A percentile compares a stretch with the other conserved stretches of the same genome.
Evolutionary conservation across 106 monocot genomes (phyloP).

Genomic region (Iris macrosiphon): DNA sequence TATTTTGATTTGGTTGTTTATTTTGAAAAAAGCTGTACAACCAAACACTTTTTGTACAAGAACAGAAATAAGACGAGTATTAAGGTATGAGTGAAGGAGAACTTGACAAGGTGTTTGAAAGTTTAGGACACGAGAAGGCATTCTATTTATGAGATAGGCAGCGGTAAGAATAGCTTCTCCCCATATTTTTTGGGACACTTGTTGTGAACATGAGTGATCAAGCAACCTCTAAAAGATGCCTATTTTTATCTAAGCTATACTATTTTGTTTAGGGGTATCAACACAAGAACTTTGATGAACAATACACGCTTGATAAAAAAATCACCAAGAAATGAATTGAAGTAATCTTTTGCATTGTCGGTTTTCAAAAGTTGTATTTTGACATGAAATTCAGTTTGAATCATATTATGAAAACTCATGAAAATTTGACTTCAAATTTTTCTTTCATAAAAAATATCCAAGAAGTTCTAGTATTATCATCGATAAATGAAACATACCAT

Average conservation of each 20-base stretch:
- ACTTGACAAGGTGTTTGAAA: slow-evolving; percentile 3
- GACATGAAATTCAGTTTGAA: neutral
- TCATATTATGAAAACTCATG: slow-evolving; percentile 2
- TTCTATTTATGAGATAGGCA: neutral
- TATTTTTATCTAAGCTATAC: neutral
- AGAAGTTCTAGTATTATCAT: neutral
- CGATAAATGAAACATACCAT: slow-evolving; percentile 1
- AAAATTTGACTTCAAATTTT: neutral
- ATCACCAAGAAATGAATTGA: neutral
- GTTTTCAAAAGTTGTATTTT: neutral
- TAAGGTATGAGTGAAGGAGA: neutral
- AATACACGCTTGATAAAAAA: neutral
- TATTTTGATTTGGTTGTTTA: neutral
- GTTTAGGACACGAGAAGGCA: neutral
- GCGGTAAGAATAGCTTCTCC: neutral
- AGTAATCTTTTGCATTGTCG: slow-evolving; percentile 11
- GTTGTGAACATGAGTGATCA: neutral
- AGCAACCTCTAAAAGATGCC: neutral
- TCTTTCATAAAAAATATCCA: slow-evolving; percentile 5
- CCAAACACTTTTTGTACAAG: neutral
- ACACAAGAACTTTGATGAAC: neutral
- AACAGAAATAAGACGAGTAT: neutral
- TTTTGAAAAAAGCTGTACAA: neutral
- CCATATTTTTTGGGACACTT: neutral
- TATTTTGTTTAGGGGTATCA: too few species aligned